Evolutionary conservation across 1,284 basidiomycete species (phyloP), one percentile per base, ranked within the genome.

Genomic region (Blastosporella zonata): DNA sequence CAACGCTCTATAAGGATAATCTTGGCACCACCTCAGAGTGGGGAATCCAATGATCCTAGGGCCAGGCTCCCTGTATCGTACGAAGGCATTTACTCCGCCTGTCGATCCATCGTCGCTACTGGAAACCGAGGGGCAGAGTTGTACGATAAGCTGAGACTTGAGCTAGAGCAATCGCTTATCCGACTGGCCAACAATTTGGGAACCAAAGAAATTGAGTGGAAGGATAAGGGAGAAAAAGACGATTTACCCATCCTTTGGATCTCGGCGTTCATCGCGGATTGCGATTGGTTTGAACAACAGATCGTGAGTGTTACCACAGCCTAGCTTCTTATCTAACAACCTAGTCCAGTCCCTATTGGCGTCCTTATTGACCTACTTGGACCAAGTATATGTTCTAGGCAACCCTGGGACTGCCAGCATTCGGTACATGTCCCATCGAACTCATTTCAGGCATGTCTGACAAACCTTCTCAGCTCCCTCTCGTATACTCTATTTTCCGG

Each of bases 241-340:
- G 25, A 50, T 28, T 6, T 27, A 5, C 9, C 48, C 3, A 29
- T 50, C 9, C n/a, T 35, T 4, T 88, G 83, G 79, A 63, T 87
- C 5, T 55, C 58, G 0, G 62, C 67, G 9, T 79, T 88, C 50
- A 79, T 79, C 2, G 63, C 69, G 12, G 60, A 64, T 0, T 83
- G 82, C 58, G 66, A 69, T 17, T 86, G 82, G 83, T 86, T 84
- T 40, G 80, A 86, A 58, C 66, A 63, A 27, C 73, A 76, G 58
- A 72, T 85, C 53, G 84, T 86, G 60, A 64, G 84, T 64, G 6
- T 36, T 20, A 21, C 3, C 9, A 34, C 5, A 34, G 2, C 33
- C 33, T 4, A 18, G 5, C 15, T 6, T 17, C 33, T 34, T 15
- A 18, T 18, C 33, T 34, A 17, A 34, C 15, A 34, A 34, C 10